These are phyloP conservation scores for Pythium phragmitis DNA, from an alignment of 352 stramenopile species.

Conservation along the genomic window DNA sequence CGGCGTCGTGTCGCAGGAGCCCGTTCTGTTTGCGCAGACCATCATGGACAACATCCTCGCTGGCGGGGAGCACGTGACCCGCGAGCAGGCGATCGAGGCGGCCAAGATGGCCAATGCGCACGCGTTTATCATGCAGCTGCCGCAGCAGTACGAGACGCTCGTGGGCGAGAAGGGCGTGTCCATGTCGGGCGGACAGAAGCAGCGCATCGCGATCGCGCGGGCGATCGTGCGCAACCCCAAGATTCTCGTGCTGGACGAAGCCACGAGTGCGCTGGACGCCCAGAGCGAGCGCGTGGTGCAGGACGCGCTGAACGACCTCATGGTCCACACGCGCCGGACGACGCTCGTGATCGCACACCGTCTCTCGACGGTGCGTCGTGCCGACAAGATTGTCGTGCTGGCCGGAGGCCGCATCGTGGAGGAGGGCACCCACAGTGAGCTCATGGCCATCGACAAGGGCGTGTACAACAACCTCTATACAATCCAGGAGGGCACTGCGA, in stretches of 20 bases:
- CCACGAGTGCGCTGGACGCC: slow-evolving; percentile 9
- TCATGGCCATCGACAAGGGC: background rate
- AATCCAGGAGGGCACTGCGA: slow-evolving; percentile 1
- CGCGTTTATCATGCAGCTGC: slow-evolving; percentile 7
- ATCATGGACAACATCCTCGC: slow-evolving; percentile 6
- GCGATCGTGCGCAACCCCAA: slow-evolving; percentile 6
- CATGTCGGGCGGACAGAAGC: slow-evolving; percentile 52
- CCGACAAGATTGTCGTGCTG: slow-evolving; percentile 11
- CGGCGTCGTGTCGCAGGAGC: slow-evolving; percentile 7
- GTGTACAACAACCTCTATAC: slow-evolving; percentile 5
- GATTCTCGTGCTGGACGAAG: slow-evolving; percentile 13
- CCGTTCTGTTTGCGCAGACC: slow-evolving; percentile 9
- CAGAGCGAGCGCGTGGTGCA: slow-evolving; percentile 13
- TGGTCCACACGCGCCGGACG: slow-evolving; percentile 46
- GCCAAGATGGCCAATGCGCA: slow-evolving; percentile 6
- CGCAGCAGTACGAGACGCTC: slow-evolving; percentile 17
- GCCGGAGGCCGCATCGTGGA: background rate
- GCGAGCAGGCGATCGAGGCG: background rate
- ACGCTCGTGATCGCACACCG: slow-evolving; percentile 46
- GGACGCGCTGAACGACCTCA: slow-evolving; percentile 31
- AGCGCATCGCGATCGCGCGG: slow-evolving; percentile 91
- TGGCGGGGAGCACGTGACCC: background rate
- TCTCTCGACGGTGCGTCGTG: slow-evolving; percentile 1
- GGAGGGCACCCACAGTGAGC: background rate
- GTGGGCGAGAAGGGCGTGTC: slow-evolving; percentile 10